Percentiles rank a stretch among this genome's conserved stretches.
Evolutionary conservation across 192 early-diverging fungal genomes (phyloP).

Genomic region (Umbelopsis ramanniana): DNA sequence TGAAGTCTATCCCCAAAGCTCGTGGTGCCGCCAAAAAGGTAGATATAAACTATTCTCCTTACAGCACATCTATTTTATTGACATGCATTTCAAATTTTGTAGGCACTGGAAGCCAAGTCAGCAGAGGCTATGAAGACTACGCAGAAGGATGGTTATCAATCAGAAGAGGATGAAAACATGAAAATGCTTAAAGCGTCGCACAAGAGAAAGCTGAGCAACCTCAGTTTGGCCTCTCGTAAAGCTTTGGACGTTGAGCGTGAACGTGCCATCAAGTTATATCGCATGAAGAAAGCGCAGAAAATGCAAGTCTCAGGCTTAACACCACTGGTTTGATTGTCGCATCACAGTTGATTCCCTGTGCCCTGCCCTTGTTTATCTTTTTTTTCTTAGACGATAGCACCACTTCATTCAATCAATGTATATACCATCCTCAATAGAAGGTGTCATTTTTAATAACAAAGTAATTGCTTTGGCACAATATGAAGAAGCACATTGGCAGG

Average conservation of each 20-base stretch:
- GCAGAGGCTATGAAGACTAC: constrained; percentile 6
- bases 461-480: not conserved
- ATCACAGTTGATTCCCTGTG: not conserved
- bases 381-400: not conserved
- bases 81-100: constrained; percentile 31
- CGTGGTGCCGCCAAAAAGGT: constrained; percentile 50
- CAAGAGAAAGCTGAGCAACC: constrained; percentile 41
- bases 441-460: not conserved
- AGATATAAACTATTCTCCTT: not conserved
- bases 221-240: constrained; percentile 51
- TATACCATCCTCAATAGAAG: not conserved
- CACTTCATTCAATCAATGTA: constrained; percentile 2
- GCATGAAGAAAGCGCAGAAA: constrained; percentile 54
- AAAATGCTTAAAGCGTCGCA: constrained; percentile 46
- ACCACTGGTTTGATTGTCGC: constrained; percentile 3
- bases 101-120: constrained; percentile 34
- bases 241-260: constrained; percentile 57
- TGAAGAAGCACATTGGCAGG: too few species aligned
- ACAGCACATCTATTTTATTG: not conserved
- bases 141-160: constrained; percentile 38
- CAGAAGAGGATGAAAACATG: constrained; percentile 43
- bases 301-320: constrained; percentile 29
- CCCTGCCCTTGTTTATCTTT: not conserved
- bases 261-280: constrained; percentile 52
- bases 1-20: constrained; percentile 52